phyloP scores from a whole-genome alignment of 202 grass and related monocot genomes.

The Cymbopogon flexuosus region DNA sequence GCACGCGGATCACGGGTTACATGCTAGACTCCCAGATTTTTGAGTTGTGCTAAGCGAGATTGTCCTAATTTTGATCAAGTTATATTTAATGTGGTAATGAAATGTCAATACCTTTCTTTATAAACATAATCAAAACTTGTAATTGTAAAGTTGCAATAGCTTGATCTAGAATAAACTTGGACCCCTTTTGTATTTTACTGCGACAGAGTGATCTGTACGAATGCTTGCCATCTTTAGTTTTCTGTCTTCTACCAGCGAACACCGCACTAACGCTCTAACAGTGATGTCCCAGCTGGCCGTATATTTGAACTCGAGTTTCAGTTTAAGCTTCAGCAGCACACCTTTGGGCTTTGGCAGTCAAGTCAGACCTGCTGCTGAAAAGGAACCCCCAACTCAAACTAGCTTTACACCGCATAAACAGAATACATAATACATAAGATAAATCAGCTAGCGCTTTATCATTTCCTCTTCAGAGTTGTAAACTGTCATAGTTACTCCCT shows the following conservation, averaged over 20 bases:
- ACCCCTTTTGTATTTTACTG: no score
- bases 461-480: background rate
- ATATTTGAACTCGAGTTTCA: background rate
- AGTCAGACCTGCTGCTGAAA: background rate
- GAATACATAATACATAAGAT: no score
- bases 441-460: background rate
- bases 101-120: background rate
- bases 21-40: background rate
- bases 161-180: no score
- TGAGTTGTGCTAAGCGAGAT: background rate
- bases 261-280: no score
- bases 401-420: background rate
- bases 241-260: background rate
- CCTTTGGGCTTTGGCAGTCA: no score
- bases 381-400: background rate
- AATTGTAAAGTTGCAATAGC: no score
- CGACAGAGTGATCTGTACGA: no score
- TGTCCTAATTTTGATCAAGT: background rate
- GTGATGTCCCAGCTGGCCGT: background rate
- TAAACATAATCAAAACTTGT: background rate
- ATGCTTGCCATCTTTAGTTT: background rate
- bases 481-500: background rate
- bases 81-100: background rate
- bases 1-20: background rate
- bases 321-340: background rate